Percentiles rank a stretch among this genome's conserved stretches.
phyloP scores from a whole-genome alignment of 2,329 filamentous ascomycete species.

The Claviceps pazoutovae region DNA sequence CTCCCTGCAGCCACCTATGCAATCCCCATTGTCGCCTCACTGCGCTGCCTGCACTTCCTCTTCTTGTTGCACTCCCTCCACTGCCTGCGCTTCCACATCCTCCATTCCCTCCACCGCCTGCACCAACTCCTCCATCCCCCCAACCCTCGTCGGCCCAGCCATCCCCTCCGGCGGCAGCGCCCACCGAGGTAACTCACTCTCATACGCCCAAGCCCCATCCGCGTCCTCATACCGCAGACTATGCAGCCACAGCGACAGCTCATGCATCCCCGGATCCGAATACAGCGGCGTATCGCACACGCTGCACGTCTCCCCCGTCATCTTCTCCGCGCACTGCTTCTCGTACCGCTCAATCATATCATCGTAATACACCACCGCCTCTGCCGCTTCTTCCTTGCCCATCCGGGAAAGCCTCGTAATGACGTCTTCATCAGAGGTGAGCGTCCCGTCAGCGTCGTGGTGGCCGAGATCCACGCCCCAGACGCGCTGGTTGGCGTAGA shows the following conservation, averaged over 20 bases:
- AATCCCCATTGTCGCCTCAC: too few relatives aligned
- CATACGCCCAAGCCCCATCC: constrained; percentile 73
- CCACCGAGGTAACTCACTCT: constrained; percentile 74
- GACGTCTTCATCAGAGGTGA: constrained; percentile 75
- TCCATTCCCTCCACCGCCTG: constrained; percentile 28
- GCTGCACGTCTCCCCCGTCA: constrained; percentile 73
- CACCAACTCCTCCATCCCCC: constrained; percentile 44
- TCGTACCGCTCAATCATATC: constrained; percentile 86
- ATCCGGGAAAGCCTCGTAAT: constrained; percentile 74
- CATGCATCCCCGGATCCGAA: constrained; percentile 79
- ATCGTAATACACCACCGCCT: constrained; percentile 85
- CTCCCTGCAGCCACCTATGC: background rate
- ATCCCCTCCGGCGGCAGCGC: constrained; percentile 64
- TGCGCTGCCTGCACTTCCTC: background rate
- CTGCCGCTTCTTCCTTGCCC: constrained; percentile 86
- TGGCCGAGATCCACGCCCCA: constrained; percentile 71
- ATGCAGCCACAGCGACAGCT: constrained; percentile 87
- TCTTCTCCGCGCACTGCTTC: constrained; percentile 80
- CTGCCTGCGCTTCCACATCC: background rate
- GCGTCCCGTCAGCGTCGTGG: constrained; percentile 48
- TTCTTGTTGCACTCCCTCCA: background rate
- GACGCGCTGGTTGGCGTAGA: constrained; percentile 88
- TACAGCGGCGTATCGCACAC: constrained; percentile 81
- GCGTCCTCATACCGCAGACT: constrained; percentile 79
- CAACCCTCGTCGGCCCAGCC: constrained; percentile 57